A percentile compares a stretch with the other conserved stretches of the same genome.
Evolutionary conservation across 345 rosid species (phyloP).

Genomic region (Lepidium aucheri): DNA sequence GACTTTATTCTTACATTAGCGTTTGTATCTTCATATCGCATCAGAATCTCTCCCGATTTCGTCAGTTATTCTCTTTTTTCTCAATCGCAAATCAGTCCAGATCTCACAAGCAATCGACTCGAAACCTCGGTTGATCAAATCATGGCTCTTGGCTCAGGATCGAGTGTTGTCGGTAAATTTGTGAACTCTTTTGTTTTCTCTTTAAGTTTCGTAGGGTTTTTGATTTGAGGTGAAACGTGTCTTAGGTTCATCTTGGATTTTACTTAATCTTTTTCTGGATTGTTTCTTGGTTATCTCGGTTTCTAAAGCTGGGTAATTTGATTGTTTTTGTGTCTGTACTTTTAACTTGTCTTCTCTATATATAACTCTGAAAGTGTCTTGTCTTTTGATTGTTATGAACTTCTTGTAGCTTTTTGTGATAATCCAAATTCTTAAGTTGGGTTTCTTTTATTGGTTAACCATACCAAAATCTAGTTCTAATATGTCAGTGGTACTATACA

Average conservation of each 20-base stretch:
- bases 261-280: not conserved
- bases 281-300: not conserved
- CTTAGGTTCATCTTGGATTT: not conserved
- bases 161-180: constrained; percentile 63
- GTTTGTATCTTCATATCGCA: constrained; percentile 17
- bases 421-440: not conserved
- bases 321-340: not conserved
- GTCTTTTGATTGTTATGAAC: not conserved
- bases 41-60: constrained; percentile 12
- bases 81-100: constrained; percentile 14
- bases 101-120: constrained; percentile 29
- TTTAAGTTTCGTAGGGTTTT: not conserved
- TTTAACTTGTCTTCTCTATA: not conserved
- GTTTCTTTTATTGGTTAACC: too few relatives aligned
- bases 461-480: not conserved
- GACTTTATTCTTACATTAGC: not conserved
- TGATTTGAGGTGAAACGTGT: not conserved
- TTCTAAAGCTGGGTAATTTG: not conserved
- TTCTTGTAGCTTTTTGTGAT: not conserved
- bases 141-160: constrained; percentile 89
- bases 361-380: not conserved
- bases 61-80: not conserved
- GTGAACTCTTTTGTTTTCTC: not conserved
- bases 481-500: not conserved
- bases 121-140: constrained; percentile 10